These are phyloP conservation scores for Penicillium fuscoglaucum DNA, from an alignment of 2,329 filamentous ascomycete genomes.

Conservation along the genomic window DNA sequence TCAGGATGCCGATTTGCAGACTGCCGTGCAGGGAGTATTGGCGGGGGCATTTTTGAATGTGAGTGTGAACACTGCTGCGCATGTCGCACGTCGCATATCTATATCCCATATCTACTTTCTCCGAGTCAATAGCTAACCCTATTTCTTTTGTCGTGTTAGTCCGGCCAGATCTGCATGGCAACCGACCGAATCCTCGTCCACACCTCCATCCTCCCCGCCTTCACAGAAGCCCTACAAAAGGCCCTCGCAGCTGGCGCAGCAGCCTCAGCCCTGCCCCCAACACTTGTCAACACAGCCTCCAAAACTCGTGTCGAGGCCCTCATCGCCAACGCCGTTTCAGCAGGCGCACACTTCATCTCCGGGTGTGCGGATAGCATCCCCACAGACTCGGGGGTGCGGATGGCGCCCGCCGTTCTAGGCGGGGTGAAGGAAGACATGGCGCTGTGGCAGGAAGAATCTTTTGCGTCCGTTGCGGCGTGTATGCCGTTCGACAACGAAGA, in stretches of 20 bases:
- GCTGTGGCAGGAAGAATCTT: constrained; percentile 71
- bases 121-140: neutral
- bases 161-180: constrained; percentile 80
- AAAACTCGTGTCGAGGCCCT: constrained; percentile 45
- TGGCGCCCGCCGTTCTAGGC: constrained; percentile 67
- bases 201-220: constrained; percentile 52
- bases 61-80: constrained; percentile 1
- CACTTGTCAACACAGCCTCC: constrained; percentile 47
- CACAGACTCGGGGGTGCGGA: constrained; percentile 34
- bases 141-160: constrained; percentile 40
- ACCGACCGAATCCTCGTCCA: constrained; percentile 72
- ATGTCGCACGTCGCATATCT: neutral
- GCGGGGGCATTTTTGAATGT: constrained; percentile 38
- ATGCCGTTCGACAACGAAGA: constrained; percentile 61
- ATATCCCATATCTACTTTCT: neutral
- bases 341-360: constrained; percentile 36
- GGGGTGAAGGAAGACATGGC: constrained; percentile 69
- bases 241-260: constrained; percentile 39
- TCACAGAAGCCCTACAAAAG: constrained; percentile 51
- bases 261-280: constrained; percentile 37
- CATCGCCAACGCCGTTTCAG: constrained; percentile 30
- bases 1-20: constrained; percentile 71
- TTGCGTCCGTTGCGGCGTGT: constrained; percentile 70
- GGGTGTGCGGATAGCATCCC: constrained; percentile 20
- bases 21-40: constrained; percentile 50